Percentiles rank a stretch among this genome's conserved stretches.
phyloP scores from a whole-genome alignment of 2,329 filamentous ascomycete species.

The Fusarium secorum region DNA sequence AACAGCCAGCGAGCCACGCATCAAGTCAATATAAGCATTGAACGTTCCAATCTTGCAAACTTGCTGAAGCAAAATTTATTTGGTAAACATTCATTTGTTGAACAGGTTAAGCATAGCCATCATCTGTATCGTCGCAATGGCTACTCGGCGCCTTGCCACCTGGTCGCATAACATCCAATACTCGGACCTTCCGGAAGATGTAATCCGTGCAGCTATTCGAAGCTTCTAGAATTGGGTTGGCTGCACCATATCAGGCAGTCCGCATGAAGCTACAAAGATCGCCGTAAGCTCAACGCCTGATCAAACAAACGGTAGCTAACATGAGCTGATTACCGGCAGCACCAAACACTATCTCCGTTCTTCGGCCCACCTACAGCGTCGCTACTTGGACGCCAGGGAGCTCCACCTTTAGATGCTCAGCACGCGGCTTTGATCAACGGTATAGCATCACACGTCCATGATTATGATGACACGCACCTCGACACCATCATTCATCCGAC shows the following conservation, averaged over 20 bases:
- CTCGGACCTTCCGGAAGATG: background rate
- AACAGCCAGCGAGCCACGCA: background rate
- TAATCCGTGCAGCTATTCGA: background rate
- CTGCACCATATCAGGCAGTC: background rate
- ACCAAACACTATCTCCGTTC: background rate
- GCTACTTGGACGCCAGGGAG: background rate
- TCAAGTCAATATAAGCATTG: background rate
- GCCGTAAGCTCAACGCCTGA: background rate
- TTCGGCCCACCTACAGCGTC: background rate
- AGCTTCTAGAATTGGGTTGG: conserved; percentile 5
- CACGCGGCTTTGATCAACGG: background rate
- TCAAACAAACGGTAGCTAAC: background rate
- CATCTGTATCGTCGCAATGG: background rate
- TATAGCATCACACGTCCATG: conserved; percentile 4
- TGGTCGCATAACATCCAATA: conserved; percentile 3
- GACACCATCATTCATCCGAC: background rate
- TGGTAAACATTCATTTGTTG: too few relatives aligned
- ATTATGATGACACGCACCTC: conserved; percentile 4
- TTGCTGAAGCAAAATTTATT: too few relatives aligned
- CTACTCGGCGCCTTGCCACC: background rate
- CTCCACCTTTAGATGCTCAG: background rate
- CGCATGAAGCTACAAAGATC: background rate
- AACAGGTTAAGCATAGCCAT: too few relatives aligned
- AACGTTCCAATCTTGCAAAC: background rate
- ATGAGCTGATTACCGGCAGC: accelerated